Percentiles rank a stretch among this genome's conserved stretches.
These are phyloP conservation scores for Fraxinus paxiana DNA, from an alignment of 305 asterid genomes.

Conservation along the genomic window DNA sequence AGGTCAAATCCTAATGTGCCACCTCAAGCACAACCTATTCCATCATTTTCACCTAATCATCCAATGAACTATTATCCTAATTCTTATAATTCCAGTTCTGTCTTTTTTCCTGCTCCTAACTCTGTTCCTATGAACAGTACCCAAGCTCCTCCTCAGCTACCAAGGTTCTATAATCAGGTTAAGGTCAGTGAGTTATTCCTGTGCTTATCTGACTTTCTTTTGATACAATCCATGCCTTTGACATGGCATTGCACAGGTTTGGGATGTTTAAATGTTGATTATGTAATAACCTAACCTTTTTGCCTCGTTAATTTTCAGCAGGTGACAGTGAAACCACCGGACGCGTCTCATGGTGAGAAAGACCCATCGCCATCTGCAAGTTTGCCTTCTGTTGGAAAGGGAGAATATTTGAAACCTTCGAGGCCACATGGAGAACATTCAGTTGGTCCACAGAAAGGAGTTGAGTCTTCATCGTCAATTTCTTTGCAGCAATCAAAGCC, in stretches of 20 bases:
- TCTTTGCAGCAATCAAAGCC: constrained; percentile 39
- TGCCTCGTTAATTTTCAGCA: constrained; percentile 29
- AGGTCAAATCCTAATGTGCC: constrained; percentile 46
- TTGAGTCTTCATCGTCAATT: constrained; percentile 33
- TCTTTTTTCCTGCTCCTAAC: constrained; percentile 41
- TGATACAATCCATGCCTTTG: not conserved
- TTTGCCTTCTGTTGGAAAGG: constrained; percentile 42
- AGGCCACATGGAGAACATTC: constrained; percentile 38
- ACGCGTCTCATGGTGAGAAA: constrained; percentile 43
- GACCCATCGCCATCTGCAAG: constrained; percentile 40
- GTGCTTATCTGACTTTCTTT: constrained; percentile 14
- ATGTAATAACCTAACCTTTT: not conserved
- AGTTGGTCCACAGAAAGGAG: constrained; percentile 35
- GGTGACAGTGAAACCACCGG: constrained; percentile 71
- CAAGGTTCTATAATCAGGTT: constrained; percentile 63
- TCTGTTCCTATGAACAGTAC: constrained; percentile 48
- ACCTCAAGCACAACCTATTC: not conserved
- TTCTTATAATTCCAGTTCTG: constrained; percentile 45
- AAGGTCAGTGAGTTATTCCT: constrained; percentile 14
- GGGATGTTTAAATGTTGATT: constrained; percentile 13
- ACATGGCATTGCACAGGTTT: not conserved
- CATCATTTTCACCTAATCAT: constrained; percentile 39
- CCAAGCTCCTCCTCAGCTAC: constrained; percentile 50
- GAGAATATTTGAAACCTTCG: constrained; percentile 32
- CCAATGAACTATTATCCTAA: constrained; percentile 45